Evolutionary conservation across 805 yeast species (phyloP).

Genomic region (Tetrapisispora namnaoensis): DNA sequence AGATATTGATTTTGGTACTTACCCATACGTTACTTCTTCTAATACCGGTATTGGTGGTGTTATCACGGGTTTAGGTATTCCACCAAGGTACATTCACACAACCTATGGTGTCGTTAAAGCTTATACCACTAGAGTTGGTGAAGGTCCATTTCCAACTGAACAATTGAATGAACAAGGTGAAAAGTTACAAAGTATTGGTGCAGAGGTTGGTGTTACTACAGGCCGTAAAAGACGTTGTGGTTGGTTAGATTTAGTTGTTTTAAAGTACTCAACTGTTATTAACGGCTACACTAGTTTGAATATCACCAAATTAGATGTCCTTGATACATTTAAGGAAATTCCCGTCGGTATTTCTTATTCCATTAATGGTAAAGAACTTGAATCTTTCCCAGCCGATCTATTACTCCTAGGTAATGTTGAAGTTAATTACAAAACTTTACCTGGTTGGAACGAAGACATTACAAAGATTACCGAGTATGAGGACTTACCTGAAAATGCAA

Average conservation of each 20-base stretch:
- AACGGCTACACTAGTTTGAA: constrained; percentile 93
- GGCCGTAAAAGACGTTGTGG: constrained; percentile 99
- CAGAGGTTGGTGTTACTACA: constrained; percentile 95
- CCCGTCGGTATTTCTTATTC: constrained; percentile 80
- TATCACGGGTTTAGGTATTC: constrained; percentile 89
- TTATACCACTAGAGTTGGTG: constrained; percentile 97
- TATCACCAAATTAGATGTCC: constrained; percentile 91
- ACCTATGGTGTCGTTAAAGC: constrained; percentile 96
- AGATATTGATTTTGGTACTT: constrained; percentile 96
- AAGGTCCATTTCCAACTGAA: constrained; percentile 98
- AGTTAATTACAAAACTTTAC: constrained; percentile 81
- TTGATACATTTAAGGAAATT: constrained; percentile 83
- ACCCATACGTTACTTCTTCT: constrained; percentile 93
- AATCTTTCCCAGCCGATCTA: constrained; percentile 90
- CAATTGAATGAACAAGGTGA: constrained; percentile 84
- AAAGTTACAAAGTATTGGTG: constrained; percentile 81
- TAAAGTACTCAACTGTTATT: constrained; percentile 81
- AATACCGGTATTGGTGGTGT: constrained; percentile 98
- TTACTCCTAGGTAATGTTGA: constrained; percentile 76
- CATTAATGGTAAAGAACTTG: constrained; percentile 63
- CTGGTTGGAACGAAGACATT: constrained; percentile 90
- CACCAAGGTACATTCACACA: constrained; percentile 75
- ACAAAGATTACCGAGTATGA: constrained; percentile 57
- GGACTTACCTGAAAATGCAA: constrained; percentile 82
- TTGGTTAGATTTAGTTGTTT: constrained; percentile 93